Conservation (phyloP, 1,284 basidiomycete species). For the Cryptococcus depauperatus region DNA sequence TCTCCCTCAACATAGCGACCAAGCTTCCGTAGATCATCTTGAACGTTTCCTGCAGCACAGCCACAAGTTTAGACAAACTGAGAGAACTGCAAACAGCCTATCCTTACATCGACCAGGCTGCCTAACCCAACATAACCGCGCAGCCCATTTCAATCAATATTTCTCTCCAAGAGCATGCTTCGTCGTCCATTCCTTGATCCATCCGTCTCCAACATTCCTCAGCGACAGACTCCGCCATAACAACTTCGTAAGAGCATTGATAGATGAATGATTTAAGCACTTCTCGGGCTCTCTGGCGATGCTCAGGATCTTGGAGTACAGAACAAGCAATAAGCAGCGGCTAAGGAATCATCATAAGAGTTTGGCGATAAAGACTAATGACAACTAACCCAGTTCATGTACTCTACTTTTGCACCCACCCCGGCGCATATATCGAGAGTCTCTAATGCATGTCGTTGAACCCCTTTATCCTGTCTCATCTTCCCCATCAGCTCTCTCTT, state of each 20-base stretch:
- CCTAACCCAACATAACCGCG: constrained; percentile 23
- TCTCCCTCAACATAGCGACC: too few species aligned
- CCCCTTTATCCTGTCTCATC: constrained; percentile 16
- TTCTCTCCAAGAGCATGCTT: constrained; percentile 32
- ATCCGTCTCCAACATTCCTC: constrained; percentile 38
- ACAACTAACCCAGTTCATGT: constrained; percentile 33
- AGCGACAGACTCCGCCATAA: constrained; percentile 21
- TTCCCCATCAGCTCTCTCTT: constrained; percentile 24
- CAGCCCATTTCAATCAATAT: constrained; percentile 32
- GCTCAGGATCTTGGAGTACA: constrained; percentile 14
- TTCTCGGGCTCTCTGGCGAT: constrained; percentile 21
- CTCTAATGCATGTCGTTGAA: constrained; percentile 25
- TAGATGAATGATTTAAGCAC: constrained; percentile 32
- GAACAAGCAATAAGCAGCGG: constrained; percentile 29
- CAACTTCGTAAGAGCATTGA: constrained; percentile 37
- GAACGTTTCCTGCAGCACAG: too few species aligned
- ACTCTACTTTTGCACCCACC: constrained; percentile 39
- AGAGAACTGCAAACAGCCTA: too few species aligned
- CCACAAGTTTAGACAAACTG: too few species aligned
- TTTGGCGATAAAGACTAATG: neutral
- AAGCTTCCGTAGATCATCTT: too few species aligned
- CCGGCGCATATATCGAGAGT: constrained; percentile 28
- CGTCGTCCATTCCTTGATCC: constrained; percentile 33
- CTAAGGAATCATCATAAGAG: constrained; percentile 3
- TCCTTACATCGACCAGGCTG: too few species aligned